Base-by-base conservation (phyloP, 2,329 filamentous ascomycete species). In the Diaporthe citrichinensis region DNA sequence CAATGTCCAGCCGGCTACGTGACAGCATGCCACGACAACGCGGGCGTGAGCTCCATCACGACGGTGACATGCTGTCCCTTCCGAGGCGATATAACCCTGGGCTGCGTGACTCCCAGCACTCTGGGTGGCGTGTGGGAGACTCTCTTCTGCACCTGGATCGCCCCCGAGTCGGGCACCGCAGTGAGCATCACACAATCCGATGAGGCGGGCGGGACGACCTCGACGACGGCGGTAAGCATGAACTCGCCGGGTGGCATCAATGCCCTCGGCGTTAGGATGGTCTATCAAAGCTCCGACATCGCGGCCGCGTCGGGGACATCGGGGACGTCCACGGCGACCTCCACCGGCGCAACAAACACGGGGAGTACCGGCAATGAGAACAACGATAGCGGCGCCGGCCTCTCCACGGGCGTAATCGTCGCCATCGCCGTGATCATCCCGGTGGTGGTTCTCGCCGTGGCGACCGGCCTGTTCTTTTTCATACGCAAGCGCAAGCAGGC, bases 61-160 rank as follows among this genome's bases (percentile, higher is more conserved):
- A 84, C 83, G 1, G 78, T 85, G 20, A 84, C 83, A 3, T 85
- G 84, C 76, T 85, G 83, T 39, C 84, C 83, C 2, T 77, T 78
- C 72, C 73, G 75, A 10, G 78, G 76, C 25, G 75, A 76, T 46
- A 73, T 84, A 15, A 80, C 78, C 0, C 77, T 84, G 5, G 76
- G 67, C 2, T 85, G 83, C 69, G 80, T 84, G 14, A 76, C 82
- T 9, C 78, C 82, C 1, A 62, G 71, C 9, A 79, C 78, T 2
- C 74, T 84, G 2, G 12, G 23, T 3, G 72, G 67, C 6, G 73
- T 76, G 2, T 84, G 79, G 80, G 76, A 76, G 23, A 80, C 78
- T 5, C 51, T 83, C 59, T 82, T 81, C 34, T 85, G 83, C 77
- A 83, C 82, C 1, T 85, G 82, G 82, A 80, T 79, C 34, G 82